Conservation (phyloP, 2,329 filamentous ascomycete species). For the Diaporthe velutina region DNA sequence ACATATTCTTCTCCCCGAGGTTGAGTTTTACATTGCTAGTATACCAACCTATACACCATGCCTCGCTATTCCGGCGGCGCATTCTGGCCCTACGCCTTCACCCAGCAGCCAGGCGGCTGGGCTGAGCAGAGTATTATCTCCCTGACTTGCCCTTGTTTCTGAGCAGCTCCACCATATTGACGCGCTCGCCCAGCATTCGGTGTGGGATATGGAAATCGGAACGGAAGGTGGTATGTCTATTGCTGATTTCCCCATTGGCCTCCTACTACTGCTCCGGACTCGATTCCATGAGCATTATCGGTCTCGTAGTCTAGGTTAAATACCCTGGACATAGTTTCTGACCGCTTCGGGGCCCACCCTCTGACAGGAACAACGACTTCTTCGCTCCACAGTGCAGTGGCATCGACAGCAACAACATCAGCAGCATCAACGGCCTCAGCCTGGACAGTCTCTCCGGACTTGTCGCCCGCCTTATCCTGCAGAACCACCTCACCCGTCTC, state of each 20-base stretch:
- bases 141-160: neutral
- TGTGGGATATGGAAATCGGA: slow-evolving; percentile 29
- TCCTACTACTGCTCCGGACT: neutral
- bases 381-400: slow-evolving; percentile 9
- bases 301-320: neutral
- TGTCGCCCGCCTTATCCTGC: slow-evolving; percentile 37
- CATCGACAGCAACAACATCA: neutral
- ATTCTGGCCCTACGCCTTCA: slow-evolving; percentile 32
- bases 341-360: neutral
- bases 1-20: neutral
- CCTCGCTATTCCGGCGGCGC: slow-evolving; percentile 24
- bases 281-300: neutral
- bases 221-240: slow-evolving; percentile 5
- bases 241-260: neutral
- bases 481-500: slow-evolving; percentile 36
- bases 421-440: neutral
- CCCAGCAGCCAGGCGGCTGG: slow-evolving; percentile 36
- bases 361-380: neutral
- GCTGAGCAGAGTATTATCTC: slow-evolving; percentile 31
- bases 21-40: neutral
- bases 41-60: slow-evolving; percentile 7
- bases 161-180: neutral
- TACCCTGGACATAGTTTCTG: neutral
- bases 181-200: slow-evolving; percentile 12
- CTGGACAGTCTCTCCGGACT: slow-evolving; percentile 31